Base-by-base conservation (phyloP, 1,284 basidiomycete genomes). In the Fomes fomentarius region DNA sequence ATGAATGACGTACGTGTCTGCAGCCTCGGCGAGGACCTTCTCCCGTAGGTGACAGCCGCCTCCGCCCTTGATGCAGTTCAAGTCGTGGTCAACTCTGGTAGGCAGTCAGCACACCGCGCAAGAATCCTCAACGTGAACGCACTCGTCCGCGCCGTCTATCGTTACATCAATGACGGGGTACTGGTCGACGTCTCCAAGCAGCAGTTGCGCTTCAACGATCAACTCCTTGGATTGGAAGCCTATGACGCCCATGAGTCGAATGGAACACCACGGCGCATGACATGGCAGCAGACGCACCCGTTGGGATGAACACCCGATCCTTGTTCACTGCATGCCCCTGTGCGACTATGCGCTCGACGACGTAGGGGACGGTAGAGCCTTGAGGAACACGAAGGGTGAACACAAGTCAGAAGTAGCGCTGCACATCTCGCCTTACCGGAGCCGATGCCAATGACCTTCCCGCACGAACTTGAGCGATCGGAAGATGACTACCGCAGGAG, bases 21-120 rank as follows among this genome's bases (percentile, higher is more conserved):
- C 96, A 17, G 94, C 94, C 71, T 98, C 96, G 3, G 94, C 96
- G 17, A 99, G 82, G 3, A 99, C 95, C 74, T 99, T 99, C 75
- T 99, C 97, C 33, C 96, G 85, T 31, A 99, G 75, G 66, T 99
- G 97, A 72, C 96, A 98, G 1, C 95, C 96, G 10, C 96, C 96
- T 52, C 96, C 96, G 12, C 96, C 96, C 74, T 99, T 99, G 78
- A 99, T 96, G 58, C 92, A 92, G 76, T 99, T 97, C 50, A 99
- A 78, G 35, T 86, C 75, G 38, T 79, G 73, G 73, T 98, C 96
- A 30, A 98, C 94, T 73, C 93, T 96, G 40, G 24, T 24, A 41
- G 25, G 24, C 15, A 47, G 28, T 30, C 62, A 44, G 39, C n/a
- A n/a, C n/a, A n/a, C n/a, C n/a, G n/a, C n/a, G n/a, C n/a, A n/a